phyloP scores from a whole-genome alignment of 2,329 filamentous ascomycete genomes.

The Ophiostoma ulmi region DNA sequence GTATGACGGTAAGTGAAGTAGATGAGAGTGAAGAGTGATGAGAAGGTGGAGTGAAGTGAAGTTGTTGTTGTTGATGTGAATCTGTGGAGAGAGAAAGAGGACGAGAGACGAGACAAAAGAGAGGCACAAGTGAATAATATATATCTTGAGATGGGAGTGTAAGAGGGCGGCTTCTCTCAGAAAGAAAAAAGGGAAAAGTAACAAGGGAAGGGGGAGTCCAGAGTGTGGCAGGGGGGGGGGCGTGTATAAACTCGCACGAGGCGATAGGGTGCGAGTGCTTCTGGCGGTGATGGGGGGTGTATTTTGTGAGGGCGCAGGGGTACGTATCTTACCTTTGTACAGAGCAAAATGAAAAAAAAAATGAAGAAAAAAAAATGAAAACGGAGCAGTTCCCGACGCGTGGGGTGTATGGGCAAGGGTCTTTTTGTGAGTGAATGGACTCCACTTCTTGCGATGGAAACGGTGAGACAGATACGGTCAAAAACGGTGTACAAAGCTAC shows the following conservation, averaged over 20 bases:
- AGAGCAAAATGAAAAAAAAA: neutral
- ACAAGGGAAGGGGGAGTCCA: conserved; percentile 12
- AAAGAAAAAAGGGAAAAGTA: neutral
- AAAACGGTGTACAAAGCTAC: conserved; percentile 1
- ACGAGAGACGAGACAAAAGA: neutral
- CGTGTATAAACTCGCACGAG: neutral
- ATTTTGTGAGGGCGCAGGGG: neutral
- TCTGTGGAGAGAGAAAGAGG: conserved; percentile 11
- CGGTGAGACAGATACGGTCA: neutral
- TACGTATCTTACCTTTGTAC: neutral
- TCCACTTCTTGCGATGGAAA: neutral
- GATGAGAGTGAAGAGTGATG: conserved; percentile 1
- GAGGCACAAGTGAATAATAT: conserved; percentile 13
- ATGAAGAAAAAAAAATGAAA: neutral
- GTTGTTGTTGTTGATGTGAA: conserved; percentile 8
- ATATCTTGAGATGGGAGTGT: conserved; percentile 13
- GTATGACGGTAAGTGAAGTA: neutral
- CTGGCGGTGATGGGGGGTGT: neutral
- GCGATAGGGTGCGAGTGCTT: too few species aligned
- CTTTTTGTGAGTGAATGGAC: neutral
- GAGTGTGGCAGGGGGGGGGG: conserved; percentile 5
- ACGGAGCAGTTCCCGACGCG: conserved; percentile 6
- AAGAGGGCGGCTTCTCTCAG: neutral
- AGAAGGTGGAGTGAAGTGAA: neutral
- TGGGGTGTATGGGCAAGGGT: conserved; percentile 7